Conservation (phyloP, 371 early-diverging fungal genomes). For the Parasitella parasitica region DNA sequence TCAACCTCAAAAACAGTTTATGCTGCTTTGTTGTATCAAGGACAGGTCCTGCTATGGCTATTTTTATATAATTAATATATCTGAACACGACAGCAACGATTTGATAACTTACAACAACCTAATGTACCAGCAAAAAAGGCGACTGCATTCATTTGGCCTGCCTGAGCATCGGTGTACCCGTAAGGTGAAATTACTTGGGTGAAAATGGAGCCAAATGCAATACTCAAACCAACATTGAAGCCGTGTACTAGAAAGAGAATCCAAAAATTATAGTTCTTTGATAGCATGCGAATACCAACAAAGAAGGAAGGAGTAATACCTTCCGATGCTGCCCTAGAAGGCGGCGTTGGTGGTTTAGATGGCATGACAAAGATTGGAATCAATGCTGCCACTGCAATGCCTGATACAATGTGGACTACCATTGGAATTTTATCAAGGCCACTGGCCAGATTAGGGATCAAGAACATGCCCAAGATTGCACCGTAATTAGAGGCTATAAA, state of each 20-base stretch:
- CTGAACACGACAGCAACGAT: background rate
- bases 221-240: conserved; percentile 50
- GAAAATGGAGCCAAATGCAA: conserved; percentile 50
- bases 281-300: conserved; percentile 33
- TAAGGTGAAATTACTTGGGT: conserved; percentile 49
- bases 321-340: conserved; percentile 24
- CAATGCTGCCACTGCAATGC: conserved; percentile 32
- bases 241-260: conserved; percentile 44
- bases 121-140: conserved; percentile 40
- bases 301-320: conserved; percentile 32
- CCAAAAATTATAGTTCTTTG: conserved; percentile 42
- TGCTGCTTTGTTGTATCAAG: conserved; percentile 55
- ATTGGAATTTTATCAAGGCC: conserved; percentile 32
- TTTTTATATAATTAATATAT: background rate
- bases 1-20: conserved; percentile 39
- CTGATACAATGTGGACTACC: conserved; percentile 38
- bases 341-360: conserved; percentile 49
- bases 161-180: conserved; percentile 55
- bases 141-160: conserved; percentile 40
- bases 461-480: conserved; percentile 54
- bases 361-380: conserved; percentile 42
- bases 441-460: conserved; percentile 54
- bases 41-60: conserved; percentile 49
- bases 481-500: conserved; percentile 48
- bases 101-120: conserved; percentile 34